Percentiles rank a stretch among this genome's conserved stretches.
These are phyloP conservation scores for Penicillium hesseltinei DNA, from an alignment of 2,329 filamentous ascomycete genomes.

Conservation along the genomic window DNA sequence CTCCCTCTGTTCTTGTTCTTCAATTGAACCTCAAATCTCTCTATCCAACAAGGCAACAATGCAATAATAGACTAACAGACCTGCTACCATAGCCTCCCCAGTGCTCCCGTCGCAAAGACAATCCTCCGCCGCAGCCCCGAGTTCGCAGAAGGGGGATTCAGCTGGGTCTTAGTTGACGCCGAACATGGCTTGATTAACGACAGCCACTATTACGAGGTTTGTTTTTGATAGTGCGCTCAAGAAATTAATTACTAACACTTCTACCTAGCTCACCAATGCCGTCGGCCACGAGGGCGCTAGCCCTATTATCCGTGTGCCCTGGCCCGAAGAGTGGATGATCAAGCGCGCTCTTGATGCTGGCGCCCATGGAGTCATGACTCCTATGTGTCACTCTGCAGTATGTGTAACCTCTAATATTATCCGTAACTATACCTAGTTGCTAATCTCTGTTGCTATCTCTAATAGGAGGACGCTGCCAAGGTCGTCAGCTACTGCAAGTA, in stretches of 20 bases:
- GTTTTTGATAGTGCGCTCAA: neutral
- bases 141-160: slow-evolving; percentile 24
- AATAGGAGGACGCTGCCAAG: slow-evolving; percentile 29
- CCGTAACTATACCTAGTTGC: neutral
- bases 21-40: neutral
- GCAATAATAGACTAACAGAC: neutral
- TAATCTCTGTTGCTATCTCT: neutral
- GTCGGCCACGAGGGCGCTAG: slow-evolving; percentile 35
- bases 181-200: slow-evolving; percentile 43
- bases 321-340: slow-evolving; percentile 40
- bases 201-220: slow-evolving; percentile 38
- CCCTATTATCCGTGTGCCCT: slow-evolving; percentile 37
- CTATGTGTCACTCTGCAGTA: slow-evolving; percentile 35
- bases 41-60: too few species aligned
- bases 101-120: slow-evolving; percentile 32
- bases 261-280: slow-evolving; percentile 33
- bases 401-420: neutral
- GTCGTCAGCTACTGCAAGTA: slow-evolving; percentile 34
- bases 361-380: slow-evolving; percentile 40
- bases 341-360: slow-evolving; percentile 42
- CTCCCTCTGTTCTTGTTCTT: neutral
- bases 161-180: slow-evolving; percentile 42
- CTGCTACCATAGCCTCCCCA: slow-evolving; percentile 25
- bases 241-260: neutral
- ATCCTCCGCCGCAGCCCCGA: slow-evolving; percentile 31